Evolutionary conservation across 2,329 filamentous ascomycete species (phyloP), one percentile per base, ranked within the genome.

Genomic region (Pseudopithomyces maydicus): DNA sequence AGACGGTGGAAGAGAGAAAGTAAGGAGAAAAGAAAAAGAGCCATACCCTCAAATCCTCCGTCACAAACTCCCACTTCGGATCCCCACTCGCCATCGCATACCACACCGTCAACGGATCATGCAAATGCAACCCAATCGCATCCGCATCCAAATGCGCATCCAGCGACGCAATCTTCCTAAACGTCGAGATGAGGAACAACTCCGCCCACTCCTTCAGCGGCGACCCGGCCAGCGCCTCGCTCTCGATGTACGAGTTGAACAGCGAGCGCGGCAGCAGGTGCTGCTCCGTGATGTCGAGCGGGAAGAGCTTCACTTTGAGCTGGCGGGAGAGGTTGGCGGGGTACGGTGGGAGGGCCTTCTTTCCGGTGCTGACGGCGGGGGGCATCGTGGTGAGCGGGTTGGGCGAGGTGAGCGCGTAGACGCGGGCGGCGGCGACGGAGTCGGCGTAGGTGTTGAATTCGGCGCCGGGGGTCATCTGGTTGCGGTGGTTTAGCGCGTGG

Each of bases 401-500:
- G 2, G 74, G 77, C 11, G 77, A 79, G n/a, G 80, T 80, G 12
- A 83, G 71, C 1, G 81, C 80, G 54, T 81, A 82, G 33, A 83
- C 68, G 42, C 80, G 74, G 1, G 81, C 81, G 7, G 79, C 77
- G 29, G 81, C 80, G 51, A 81, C 68, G 46, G 76, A 75, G 61
- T 99, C 96, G 56, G 95, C 93, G 71, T 92, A 96, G 55, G 90
- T 90, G 80, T 99, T 99, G 84, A 99, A 99, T 75, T 99, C 95
- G 61, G 91, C 92, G 12, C 89, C 85, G 1, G 95, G 94, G 0
- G 85, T 88, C 63, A 88, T 84, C 80, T 82, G 75, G 58, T 78
- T 78, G 46, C 66, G 66, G 15, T 51, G 23, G 33, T 69, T 75
- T 59, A 74, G 75, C 56, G 42, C 44, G 52, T 62, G 61, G 50